Evolutionary conservation across 1,139 yeast genomes (phyloP).

Genomic region (Debaryomyces udenii): DNA sequence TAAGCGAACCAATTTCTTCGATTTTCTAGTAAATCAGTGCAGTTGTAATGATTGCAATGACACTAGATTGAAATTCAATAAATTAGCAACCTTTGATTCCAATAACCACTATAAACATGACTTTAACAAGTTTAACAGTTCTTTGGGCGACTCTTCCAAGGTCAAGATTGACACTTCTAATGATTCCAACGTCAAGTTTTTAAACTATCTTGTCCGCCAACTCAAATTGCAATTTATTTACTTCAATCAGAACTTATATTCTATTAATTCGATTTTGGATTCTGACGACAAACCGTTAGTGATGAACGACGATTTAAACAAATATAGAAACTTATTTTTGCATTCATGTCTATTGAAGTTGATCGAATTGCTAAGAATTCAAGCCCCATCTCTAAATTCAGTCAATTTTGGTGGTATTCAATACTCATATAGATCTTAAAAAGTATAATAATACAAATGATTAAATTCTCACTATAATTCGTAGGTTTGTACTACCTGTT

Average conservation of each 20-base stretch:
- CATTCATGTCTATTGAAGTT: conserved; percentile 13
- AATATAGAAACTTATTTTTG: conserved; percentile 12
- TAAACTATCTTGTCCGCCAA: conserved; percentile 23
- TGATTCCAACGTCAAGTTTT: conserved; percentile 21
- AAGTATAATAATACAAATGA: neutral
- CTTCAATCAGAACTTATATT: conserved; percentile 24
- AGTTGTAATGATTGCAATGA: conserved; percentile 21
- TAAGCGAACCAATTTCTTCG: conserved; percentile 16
- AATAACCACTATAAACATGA: conserved; percentile 23
- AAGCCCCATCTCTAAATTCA: conserved; percentile 9
- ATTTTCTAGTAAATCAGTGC: conserved; percentile 25
- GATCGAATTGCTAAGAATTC: conserved; percentile 7
- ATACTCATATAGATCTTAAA: conserved; percentile 4
- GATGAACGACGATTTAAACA: conserved; percentile 7
- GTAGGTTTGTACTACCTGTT: too few species aligned
- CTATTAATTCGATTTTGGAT: conserved; percentile 26
- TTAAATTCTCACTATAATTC: too few species aligned
- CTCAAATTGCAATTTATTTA: conserved; percentile 25
- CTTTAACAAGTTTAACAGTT: conserved; percentile 15
- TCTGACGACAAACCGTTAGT: conserved; percentile 21
- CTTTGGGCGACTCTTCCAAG: conserved; percentile 5
- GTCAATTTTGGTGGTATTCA: conserved; percentile 15
- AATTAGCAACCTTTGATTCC: conserved; percentile 22
- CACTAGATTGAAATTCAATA: conserved; percentile 20
- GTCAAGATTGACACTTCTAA: conserved; percentile 10